Evolutionary conservation across 768 basidiomycete genomes (phyloP), one percentile per base, ranked within the genome.

Genomic region (Termitomyces sp.): DNA sequence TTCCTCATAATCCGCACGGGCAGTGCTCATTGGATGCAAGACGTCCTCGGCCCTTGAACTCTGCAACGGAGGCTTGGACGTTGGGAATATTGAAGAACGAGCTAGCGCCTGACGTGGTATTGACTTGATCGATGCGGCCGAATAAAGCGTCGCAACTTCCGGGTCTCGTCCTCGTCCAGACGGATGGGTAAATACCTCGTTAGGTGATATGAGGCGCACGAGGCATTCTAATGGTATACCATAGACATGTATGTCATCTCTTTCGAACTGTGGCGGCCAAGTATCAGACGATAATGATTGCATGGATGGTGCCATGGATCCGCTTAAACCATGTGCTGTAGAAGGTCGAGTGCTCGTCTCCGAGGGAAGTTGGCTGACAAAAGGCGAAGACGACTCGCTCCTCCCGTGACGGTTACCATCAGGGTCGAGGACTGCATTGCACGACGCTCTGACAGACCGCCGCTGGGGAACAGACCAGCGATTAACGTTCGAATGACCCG

Each of bases 131-230:
- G 88, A 90, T 6, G 89, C 90, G 0, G 90, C 90, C n/a, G 90
- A 90, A 69, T 93, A 94, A 6, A 93, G 76, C 4, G 91, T 92
- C 18, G 90, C 88, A 10, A 91, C 87, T 53, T 94, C 92, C 0
- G 87, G 78, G 69, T 93, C 92, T 20, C 79, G 78, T 13, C 75
- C 73, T 35, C 79, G 74, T 13, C 74, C 69, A 10, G 66, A 40
- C 24, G 64, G 57, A 58, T 71, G 78, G 1, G 78, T 72, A 66
- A 83, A 86, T 0, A 83, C 74, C 58, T 85, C 83, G 63, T 87
- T 82, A 6, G 88, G 83, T 13, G 86, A 88, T 14, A 84, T 77
- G 8, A 93, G 79, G 47, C 80, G 79, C 28, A 93, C 76, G 36
- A 92, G 80, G 64, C 82, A 84, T 63, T 85, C 80, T 65, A 86